Evolutionary conservation across 768 basidiomycete species (phyloP).

Genomic region (Harrya chromipes): DNA sequence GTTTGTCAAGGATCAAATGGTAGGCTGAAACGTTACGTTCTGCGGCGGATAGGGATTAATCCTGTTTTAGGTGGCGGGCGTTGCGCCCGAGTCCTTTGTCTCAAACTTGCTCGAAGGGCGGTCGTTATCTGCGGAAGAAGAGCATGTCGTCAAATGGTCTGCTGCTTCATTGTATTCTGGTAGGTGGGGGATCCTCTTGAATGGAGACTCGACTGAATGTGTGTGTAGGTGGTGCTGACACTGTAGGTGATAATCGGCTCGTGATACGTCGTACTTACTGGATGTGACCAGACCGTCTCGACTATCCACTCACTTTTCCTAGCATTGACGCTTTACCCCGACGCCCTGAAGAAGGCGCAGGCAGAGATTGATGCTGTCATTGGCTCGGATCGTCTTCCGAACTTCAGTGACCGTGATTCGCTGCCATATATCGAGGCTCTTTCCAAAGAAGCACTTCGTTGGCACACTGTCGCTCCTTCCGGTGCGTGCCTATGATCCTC

Average conservation of each 20-base stretch:
- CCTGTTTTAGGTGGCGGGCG: slow-evolving; percentile 50
- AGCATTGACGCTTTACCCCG: slow-evolving; percentile 56
- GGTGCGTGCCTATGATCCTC: slow-evolving; percentile 33
- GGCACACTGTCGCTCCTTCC: slow-evolving; percentile 38
- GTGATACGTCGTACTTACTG: slow-evolving; percentile 1
- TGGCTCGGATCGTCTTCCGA: slow-evolving; percentile 59
- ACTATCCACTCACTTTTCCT: slow-evolving; percentile 60
- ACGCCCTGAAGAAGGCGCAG: slow-evolving; percentile 56
- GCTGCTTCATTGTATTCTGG: slow-evolving; percentile 34
- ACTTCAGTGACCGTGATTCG: slow-evolving; percentile 51
- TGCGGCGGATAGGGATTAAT: background rate
- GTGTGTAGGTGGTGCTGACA: slow-evolving; percentile 45
- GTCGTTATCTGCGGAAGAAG: slow-evolving; percentile 50
- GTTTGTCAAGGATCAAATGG: slow-evolving; percentile 62
- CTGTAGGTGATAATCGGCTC: slow-evolving; percentile 23
- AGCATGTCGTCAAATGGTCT: slow-evolving; percentile 62
- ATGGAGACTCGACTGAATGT: slow-evolving; percentile 1
- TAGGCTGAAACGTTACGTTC: slow-evolving; percentile 13
- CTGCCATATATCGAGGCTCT: slow-evolving; percentile 63
- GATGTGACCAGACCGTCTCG: slow-evolving; percentile 52
- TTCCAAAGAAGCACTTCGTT: slow-evolving; percentile 52
- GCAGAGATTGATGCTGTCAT: slow-evolving; percentile 58
- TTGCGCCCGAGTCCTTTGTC: slow-evolving; percentile 46
- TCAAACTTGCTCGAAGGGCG: slow-evolving; percentile 55
- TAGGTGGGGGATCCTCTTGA: slow-evolving; percentile 12